Percentiles rank a stretch among this genome's conserved stretches.
Conservation (phyloP, 2,329 filamentous ascomycete genomes). For the Cytospora leucostoma region DNA sequence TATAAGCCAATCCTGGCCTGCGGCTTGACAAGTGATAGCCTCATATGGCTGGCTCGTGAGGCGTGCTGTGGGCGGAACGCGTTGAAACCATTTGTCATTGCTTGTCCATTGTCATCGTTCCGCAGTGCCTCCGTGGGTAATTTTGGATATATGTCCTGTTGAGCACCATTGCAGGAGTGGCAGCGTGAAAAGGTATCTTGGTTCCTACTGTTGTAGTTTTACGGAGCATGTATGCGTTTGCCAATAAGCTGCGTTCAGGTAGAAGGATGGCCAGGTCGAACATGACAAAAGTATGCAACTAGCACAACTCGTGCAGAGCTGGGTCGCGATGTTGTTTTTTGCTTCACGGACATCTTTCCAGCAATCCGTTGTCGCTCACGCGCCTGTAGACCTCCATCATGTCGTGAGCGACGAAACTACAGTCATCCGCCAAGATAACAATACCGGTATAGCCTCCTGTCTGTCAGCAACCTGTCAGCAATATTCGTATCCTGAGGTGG, state of each 20-base stretch:
- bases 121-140: not conserved
- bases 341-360: not conserved
- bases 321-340: not conserved
- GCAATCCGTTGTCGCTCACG: not conserved
- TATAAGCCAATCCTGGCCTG: not conserved
- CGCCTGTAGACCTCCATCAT: not conserved
- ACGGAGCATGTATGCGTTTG: not conserved
- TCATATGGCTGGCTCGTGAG: no score
- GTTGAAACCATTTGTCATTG: no score
- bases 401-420: not conserved
- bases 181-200: not conserved
- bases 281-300: not conserved
- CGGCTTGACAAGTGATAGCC: no score
- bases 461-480: not conserved
- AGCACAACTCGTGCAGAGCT: not conserved
- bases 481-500: not conserved
- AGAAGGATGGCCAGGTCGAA: not conserved
- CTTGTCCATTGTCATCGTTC: no score
- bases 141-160: no score
- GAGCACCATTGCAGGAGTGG: not conserved
- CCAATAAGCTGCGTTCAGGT: not conserved
- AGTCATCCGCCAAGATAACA: not conserved
- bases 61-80: no score
- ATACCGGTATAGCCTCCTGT: not conserved
- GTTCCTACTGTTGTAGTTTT: not conserved